These are phyloP conservation scores for Nemophila menziesii DNA, from an alignment of 257 asterid genomes.

Conservation along the genomic window DNA sequence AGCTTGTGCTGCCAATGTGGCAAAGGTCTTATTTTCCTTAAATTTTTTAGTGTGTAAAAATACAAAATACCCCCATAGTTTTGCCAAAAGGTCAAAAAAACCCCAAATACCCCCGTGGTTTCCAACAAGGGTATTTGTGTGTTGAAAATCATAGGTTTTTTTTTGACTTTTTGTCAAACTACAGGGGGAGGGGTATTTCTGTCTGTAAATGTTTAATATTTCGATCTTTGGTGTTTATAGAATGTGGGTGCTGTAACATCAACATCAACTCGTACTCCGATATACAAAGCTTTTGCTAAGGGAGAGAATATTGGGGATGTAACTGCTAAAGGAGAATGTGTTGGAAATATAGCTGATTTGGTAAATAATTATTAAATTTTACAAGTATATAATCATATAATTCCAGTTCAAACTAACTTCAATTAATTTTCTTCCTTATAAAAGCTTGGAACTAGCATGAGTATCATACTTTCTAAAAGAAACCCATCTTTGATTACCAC, in stretches of 20 bases:
- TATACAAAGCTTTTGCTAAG: conserved; percentile 95
- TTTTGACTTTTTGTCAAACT: too few relatives aligned
- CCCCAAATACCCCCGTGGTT: too few relatives aligned
- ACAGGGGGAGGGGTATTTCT: too few relatives aligned
- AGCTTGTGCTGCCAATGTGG: conserved; percentile 98
- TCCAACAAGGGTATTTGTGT: too few relatives aligned
- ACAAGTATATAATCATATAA: not conserved
- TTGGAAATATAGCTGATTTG: conserved; percentile 91
- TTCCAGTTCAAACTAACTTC: conserved; percentile 10
- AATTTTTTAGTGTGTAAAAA: too few relatives aligned
- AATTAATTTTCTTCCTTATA: conserved; percentile 21
- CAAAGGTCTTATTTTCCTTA: conserved; percentile 43
- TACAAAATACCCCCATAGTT: too few relatives aligned
- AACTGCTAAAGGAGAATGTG: conserved; percentile 98
- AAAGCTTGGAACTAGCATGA: conserved; percentile 95
- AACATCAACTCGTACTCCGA: conserved; percentile 94
- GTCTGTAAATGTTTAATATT: not conserved
- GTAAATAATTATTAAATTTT: too few relatives aligned
- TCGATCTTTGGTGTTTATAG: conserved; percentile 32
- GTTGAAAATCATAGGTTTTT: too few relatives aligned
- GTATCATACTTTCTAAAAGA: conserved; percentile 75
- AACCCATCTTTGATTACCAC: conserved; percentile 85
- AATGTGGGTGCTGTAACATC: conserved; percentile 95
- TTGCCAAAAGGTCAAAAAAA: too few relatives aligned
- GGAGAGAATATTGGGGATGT: conserved; percentile 99